Percentiles rank a stretch among this genome's conserved stretches.
Conservation (phyloP, 805 yeast species). For the Lachancea kluyveri region DNA sequence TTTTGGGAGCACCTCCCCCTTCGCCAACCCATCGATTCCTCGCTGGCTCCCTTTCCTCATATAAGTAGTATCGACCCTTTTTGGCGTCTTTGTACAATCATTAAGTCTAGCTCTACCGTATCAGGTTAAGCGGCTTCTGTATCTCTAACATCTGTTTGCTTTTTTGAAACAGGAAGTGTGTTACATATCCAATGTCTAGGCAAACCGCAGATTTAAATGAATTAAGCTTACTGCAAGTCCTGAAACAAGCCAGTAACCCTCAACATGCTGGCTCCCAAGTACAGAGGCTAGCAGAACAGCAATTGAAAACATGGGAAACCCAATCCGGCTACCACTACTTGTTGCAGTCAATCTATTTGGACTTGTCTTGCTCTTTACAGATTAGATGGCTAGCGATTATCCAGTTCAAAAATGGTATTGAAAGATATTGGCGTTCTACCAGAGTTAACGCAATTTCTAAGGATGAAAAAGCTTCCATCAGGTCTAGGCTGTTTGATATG, state of each 20-base stretch:
- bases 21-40: no score
- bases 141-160: no score
- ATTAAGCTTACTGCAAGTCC: slow-evolving; percentile 30
- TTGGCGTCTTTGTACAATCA: no score
- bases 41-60: no score
- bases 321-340: slow-evolving; percentile 51
- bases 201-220: slow-evolving; percentile 16
- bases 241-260: slow-evolving; percentile 45
- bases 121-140: no score
- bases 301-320: slow-evolving; percentile 63
- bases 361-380: slow-evolving; percentile 52
- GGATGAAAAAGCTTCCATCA: slow-evolving; percentile 67
- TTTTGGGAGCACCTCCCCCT: no score
- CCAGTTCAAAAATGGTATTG: slow-evolving; percentile 82
- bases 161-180: no score
- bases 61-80: no score
- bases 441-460: slow-evolving; percentile 46
- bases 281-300: slow-evolving; percentile 64
- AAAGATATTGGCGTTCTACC: slow-evolving; percentile 75
- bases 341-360: slow-evolving; percentile 57
- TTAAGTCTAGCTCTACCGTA: no score
- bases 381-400: slow-evolving; percentile 84
- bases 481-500: slow-evolving; percentile 48
- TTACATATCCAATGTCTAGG: no score
- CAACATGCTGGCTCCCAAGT: slow-evolving; percentile 39